Evolutionary conservation across 306 rosid species (phyloP).

Genomic region (Gillenia trifoliata): DNA sequence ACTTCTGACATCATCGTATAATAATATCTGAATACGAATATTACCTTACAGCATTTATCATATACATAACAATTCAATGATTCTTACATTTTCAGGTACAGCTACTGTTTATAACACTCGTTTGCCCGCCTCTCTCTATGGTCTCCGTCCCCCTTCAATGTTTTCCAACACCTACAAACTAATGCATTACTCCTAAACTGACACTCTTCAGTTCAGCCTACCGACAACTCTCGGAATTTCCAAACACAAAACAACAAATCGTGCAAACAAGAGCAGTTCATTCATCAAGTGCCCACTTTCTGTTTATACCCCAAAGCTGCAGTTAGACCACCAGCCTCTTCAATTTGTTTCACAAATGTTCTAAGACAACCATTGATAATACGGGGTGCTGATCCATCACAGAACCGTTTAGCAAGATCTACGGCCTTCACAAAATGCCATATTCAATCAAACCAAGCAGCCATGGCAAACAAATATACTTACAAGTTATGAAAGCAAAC

Average conservation of each 20-base stretch:
- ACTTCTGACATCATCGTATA: too few species aligned
- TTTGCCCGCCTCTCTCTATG: neutral
- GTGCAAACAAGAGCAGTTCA: neutral
- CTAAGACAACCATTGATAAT: conserved; percentile 87
- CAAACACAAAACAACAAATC: neutral
- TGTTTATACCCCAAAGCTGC: conserved; percentile 16
- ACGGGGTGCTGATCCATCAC: conserved; percentile 94
- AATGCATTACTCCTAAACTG: neutral
- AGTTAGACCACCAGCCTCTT: conserved; percentile 23
- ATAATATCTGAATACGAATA: too few species aligned
- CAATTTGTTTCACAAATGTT: conserved; percentile 49
- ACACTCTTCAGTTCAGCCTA: neutral
- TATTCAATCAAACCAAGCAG: neutral
- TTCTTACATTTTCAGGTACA: neutral
- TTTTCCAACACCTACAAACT: conserved; percentile 4
- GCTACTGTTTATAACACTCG: neutral
- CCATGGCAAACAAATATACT: neutral
- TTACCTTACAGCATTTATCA: conserved; percentile 9
- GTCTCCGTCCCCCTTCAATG: neutral
- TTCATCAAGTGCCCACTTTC: conserved; percentile 10
- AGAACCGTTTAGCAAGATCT: conserved; percentile 92
- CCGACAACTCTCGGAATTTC: neutral
- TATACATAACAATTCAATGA: neutral
- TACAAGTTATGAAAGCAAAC: neutral
- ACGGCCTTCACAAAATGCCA: conserved; percentile 61